A percentile compares a stretch with the other conserved stretches of the same genome.
Evolutionary conservation across 2,329 filamentous ascomycete species (phyloP).

Genomic region (Thyridium curvatum): DNA sequence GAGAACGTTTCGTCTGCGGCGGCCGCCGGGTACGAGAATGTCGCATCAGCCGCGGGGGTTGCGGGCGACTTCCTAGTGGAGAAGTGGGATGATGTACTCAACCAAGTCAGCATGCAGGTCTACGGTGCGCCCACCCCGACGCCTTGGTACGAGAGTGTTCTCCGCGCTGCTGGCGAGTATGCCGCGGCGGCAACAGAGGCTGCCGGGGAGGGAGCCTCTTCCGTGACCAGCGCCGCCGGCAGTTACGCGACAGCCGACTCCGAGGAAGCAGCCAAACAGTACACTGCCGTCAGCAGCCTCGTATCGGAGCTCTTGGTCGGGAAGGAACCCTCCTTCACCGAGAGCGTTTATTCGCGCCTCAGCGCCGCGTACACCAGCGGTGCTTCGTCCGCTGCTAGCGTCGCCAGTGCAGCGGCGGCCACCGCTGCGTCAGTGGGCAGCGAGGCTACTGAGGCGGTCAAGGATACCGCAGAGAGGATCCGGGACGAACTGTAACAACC

Average conservation of each 20-base stretch:
- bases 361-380: constrained; percentile 67
- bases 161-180: constrained; percentile 46
- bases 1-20: constrained; percentile 38
- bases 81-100: constrained; percentile 58
- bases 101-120: constrained; percentile 60
- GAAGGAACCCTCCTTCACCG: constrained; percentile 74
- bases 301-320: constrained; percentile 72
- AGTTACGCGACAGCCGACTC: constrained; percentile 58
- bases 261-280: constrained; percentile 55
- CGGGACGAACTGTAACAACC: constrained; percentile 33
- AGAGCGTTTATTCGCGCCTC: constrained; percentile 70
- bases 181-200: constrained; percentile 50
- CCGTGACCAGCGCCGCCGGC: constrained; percentile 36
- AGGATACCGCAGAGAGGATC: constrained; percentile 25
- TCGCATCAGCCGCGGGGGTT: background rate
- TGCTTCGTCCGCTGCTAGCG: constrained; percentile 44
- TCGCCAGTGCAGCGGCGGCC: constrained; percentile 24
- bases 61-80: constrained; percentile 26
- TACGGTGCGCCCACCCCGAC: constrained; percentile 61
- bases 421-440: constrained; percentile 23
- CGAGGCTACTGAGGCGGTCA: constrained; percentile 35
- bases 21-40: constrained; percentile 11
- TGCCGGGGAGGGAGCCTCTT: constrained; percentile 25
- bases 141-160: constrained; percentile 45
- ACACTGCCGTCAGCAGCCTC: constrained; percentile 62